These are phyloP conservation scores for Vinca minor DNA, from an alignment of 257 asterid genomes.

Conservation along the genomic window DNA sequence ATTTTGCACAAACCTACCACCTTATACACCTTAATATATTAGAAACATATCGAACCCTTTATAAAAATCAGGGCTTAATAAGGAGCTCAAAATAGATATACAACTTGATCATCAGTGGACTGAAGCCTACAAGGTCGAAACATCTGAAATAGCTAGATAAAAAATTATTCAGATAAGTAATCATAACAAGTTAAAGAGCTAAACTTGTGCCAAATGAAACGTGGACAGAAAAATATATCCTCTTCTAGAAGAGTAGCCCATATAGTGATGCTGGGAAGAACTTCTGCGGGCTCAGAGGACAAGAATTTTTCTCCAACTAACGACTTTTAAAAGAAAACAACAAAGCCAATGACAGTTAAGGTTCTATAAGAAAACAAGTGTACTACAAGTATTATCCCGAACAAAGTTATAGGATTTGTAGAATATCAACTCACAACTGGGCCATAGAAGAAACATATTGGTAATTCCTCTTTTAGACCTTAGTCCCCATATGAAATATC, in stretches of 20 bases:
- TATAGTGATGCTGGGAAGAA: neutral
- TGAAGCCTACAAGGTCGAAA: neutral
- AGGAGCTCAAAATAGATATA: too few relatives aligned
- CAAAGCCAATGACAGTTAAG: neutral
- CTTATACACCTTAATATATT: neutral
- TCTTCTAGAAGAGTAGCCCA: neutral
- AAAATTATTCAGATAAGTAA: neutral
- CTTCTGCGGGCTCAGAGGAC: neutral
- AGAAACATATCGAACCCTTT: neutral
- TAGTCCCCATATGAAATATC: neutral
- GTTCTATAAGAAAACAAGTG: neutral
- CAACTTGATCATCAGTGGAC: neutral
- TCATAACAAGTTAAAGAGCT: neutral
- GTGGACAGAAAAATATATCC: neutral
- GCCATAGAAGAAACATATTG: neutral
- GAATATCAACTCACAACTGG: neutral
- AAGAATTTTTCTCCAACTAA: too few relatives aligned
- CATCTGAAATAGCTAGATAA: neutral
- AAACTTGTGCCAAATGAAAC: neutral
- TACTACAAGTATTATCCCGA: neutral
- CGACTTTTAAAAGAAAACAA: neutral
- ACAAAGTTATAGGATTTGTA: neutral
- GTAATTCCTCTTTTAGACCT: neutral
- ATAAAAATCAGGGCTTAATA: neutral
- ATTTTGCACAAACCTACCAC: neutral